phyloP scores from a whole-genome alignment of 2,329 filamentous ascomycete genomes.

The Xylariaceae sp. region DNA sequence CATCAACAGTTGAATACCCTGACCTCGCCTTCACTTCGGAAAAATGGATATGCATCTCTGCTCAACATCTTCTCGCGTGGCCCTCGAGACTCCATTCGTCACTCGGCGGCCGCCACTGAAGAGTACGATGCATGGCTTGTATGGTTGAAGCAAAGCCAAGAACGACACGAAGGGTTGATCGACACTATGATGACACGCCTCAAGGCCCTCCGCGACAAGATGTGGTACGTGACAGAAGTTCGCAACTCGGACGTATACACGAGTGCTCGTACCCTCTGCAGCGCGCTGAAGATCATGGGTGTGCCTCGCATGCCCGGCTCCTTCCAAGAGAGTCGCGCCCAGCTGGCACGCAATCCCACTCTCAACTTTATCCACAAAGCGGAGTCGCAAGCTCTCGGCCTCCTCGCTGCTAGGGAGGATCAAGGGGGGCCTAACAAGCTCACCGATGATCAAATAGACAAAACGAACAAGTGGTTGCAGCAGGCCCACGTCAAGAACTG shows the following conservation, averaged over 20 bases:
- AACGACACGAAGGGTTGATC: slow-evolving; percentile 67
- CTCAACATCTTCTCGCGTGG: slow-evolving; percentile 69
- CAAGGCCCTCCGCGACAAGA: slow-evolving; percentile 80
- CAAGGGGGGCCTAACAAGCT: slow-evolving; percentile 92
- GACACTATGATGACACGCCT: slow-evolving; percentile 70
- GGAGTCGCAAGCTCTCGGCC: slow-evolving; percentile 79
- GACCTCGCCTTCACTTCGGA: slow-evolving; percentile 55
- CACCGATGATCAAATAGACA: slow-evolving; percentile 88
- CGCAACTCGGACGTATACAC: slow-evolving; percentile 85
- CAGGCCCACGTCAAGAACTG: slow-evolving; percentile 84
- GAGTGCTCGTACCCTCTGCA: slow-evolving; percentile 77
- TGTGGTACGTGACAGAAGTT: slow-evolving; percentile 97
- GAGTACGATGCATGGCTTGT: slow-evolving; percentile 78
- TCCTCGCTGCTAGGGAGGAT: slow-evolving; percentile 74
- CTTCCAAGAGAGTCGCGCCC: slow-evolving; percentile 46
- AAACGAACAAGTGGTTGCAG: slow-evolving; percentile 76
- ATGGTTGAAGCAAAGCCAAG: slow-evolving; percentile 76
- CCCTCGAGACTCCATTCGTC: slow-evolving; percentile 62
- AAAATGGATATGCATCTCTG: slow-evolving; percentile 65
- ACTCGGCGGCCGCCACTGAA: slow-evolving; percentile 66
- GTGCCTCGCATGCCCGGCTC: slow-evolving; percentile 53
- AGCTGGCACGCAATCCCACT: slow-evolving; percentile 43
- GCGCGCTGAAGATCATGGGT: slow-evolving; percentile 88
- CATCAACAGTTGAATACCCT: slow-evolving; percentile 65
- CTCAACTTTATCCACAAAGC: slow-evolving; percentile 70